Evolutionary conservation across 2,329 filamentous ascomycete species (phyloP).

Genomic region (Xylaria arbuscula): DNA sequence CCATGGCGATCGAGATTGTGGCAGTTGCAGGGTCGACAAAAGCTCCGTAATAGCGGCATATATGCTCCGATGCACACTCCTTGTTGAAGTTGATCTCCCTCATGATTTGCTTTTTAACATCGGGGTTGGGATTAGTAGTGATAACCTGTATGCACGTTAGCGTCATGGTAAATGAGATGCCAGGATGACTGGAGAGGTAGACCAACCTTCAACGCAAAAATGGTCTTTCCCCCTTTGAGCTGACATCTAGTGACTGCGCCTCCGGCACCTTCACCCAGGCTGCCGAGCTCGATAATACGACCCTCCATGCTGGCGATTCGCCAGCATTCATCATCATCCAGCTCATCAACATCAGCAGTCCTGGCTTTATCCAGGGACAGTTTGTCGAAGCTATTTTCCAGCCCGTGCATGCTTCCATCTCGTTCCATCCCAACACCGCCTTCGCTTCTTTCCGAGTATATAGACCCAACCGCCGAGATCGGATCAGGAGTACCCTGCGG

Average conservation of each 20-base stretch:
- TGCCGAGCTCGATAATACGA: slow-evolving; percentile 87
- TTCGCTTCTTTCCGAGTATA: slow-evolving; percentile 84
- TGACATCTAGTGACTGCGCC: slow-evolving; percentile 93
- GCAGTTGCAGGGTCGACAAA: slow-evolving; percentile 96
- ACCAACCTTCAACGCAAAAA: slow-evolving; percentile 93
- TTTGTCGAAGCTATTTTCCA: slow-evolving; percentile 79
- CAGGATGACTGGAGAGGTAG: neutral
- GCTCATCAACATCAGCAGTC: slow-evolving; percentile 88
- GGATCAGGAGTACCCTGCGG: slow-evolving; percentile 81
- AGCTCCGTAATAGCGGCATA: slow-evolving; percentile 96
- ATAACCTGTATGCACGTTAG: slow-evolving; percentile 75
- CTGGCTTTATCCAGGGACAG: slow-evolving; percentile 84
- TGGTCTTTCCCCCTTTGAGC: slow-evolving; percentile 89
- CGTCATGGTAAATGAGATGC: slow-evolving; percentile 26
- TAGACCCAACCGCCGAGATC: slow-evolving; percentile 85
- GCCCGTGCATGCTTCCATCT: slow-evolving; percentile 80
- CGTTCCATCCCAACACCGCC: slow-evolving; percentile 81
- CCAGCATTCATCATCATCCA: slow-evolving; percentile 91
- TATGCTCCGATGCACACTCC: slow-evolving; percentile 93
- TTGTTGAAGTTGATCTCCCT: slow-evolving; percentile 98
- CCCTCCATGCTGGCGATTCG: slow-evolving; percentile 89
- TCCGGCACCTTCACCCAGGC: slow-evolving; percentile 92
- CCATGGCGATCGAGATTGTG: slow-evolving; percentile 98
- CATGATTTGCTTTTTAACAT: slow-evolving; percentile 98
- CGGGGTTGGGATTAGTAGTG: slow-evolving; percentile 96